Percentiles rank a stretch among this genome's conserved stretches.
Evolutionary conservation across 768 basidiomycete species (phyloP).

Genomic region (Udeniomyces megalosporus): DNA sequence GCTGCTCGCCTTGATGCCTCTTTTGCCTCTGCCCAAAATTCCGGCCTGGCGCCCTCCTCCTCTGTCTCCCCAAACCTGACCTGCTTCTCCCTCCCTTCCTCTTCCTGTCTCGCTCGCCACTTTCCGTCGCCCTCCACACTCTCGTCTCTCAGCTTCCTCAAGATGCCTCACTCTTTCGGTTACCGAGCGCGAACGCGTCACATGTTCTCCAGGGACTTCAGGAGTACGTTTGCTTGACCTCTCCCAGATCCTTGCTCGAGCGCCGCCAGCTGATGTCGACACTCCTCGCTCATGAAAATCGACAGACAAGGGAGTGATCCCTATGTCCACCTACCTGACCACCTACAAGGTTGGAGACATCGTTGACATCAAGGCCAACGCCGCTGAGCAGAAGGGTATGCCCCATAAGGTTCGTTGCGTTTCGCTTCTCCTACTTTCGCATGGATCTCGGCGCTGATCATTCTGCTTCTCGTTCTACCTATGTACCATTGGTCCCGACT

Average conservation of each 20-base stretch:
- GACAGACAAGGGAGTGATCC: conserved; percentile 72
- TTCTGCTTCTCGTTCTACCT: background rate
- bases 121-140: background rate
- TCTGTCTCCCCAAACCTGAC: background rate
- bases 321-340: conserved; percentile 81
- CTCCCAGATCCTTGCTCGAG: background rate
- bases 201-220: conserved; percentile 99
- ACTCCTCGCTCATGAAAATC: conserved; percentile 1
- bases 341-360: conserved; percentile 93
- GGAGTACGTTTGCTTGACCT: conserved; percentile 46
- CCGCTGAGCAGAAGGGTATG: conserved; percentile 99
- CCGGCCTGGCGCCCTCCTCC: too few relatives aligned
- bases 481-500: background rate
- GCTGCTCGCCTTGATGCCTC: background rate
- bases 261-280: background rate
- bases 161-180: conserved; percentile 99
- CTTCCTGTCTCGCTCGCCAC: background rate
- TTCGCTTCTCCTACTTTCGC: background rate
- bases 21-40: background rate
- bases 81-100: too few relatives aligned
- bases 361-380: conserved; percentile 99
- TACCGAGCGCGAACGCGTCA: conserved; percentile 99
- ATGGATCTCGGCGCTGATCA: background rate
- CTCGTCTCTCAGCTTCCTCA: conserved; percentile 1
- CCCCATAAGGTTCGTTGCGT: conserved; percentile 75